A percentile compares a stretch with the other conserved stretches of the same genome.
phyloP scores from a whole-genome alignment of 306 rosid species.

The Quercus parvula region DNA sequence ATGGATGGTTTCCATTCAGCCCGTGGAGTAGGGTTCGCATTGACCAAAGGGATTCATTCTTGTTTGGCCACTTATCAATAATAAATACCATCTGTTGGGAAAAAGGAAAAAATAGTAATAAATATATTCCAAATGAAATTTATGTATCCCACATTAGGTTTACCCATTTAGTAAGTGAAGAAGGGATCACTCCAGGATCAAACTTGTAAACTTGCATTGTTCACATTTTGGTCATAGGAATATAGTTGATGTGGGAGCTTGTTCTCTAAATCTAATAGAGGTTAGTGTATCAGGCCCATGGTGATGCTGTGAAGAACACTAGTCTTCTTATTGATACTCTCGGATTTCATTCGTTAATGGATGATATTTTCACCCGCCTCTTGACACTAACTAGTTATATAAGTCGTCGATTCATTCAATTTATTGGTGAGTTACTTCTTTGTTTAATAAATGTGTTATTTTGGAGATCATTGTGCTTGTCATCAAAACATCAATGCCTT shows the following conservation, averaged over 20 bases:
- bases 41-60: neutral
- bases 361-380: constrained; percentile 43
- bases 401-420: constrained; percentile 40
- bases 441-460: neutral
- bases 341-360: constrained; percentile 40
- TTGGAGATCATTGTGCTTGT: neutral
- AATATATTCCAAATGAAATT: neutral
- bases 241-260: neutral
- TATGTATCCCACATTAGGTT: neutral
- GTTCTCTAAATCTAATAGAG: constrained; percentile 14
- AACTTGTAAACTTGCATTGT: neutral
- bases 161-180: neutral
- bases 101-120: neutral
- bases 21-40: neutral
- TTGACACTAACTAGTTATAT: constrained; percentile 49
- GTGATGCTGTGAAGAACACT: constrained; percentile 24
- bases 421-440: constrained; percentile 45
- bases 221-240: neutral
- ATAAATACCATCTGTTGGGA: neutral
- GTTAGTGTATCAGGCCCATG: constrained; percentile 39
- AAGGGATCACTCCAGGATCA: neutral
- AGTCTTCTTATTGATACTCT: constrained; percentile 14
- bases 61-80: neutral
- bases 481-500: neutral
- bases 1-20: neutral